Base-by-base conservation (phyloP, 495 filamentous ascomycete species). In the Neurospora sp. region DNA sequence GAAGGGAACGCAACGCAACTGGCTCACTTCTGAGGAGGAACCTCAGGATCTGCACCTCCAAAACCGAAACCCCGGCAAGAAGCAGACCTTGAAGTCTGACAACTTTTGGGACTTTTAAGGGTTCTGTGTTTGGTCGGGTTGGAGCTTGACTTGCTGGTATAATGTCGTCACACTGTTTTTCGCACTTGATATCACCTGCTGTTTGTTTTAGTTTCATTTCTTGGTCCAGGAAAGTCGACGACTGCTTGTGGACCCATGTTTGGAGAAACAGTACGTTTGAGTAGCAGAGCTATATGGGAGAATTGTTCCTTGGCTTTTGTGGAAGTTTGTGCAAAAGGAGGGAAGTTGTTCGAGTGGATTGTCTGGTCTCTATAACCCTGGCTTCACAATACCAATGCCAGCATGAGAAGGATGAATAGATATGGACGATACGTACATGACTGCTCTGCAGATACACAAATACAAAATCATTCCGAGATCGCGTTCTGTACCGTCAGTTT, bases 1-100 rank as follows among this genome's bases (percentile, higher is more conserved):
- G 74, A 92, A 88, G 79, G 90, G 87, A 18, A 77, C 84, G 18
- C 83, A 82, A n/a, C 81, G 88, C 73, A 80, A 82, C 75, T 93
- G 91, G 91, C 82, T 88, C 76, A 88, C 90, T 37, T 88, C 88
- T 70, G 87, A 88, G 31, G 83, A 85, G 71, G 85, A 84, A 70
- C 86, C 81, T 44, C 85, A 85, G 20, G 81, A 78, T 14, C 75
- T 73, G 9, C 74, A 77, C 42, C 39, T 72, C 38, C 74, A 80
- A 39, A 44, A 37, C 23, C 77, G 81, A 18, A 78, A 77, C 8
- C 76, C 82, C 14, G 78, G 77, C 27, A 85, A 81, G 75, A 84
- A 83, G 77, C 78, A 77, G 1, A 72, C 78, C 12, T 74, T 77
- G 39, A 82, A 81, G 73, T 73, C 80, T 72, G 76, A 83, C 60